These are phyloP conservation scores for Thalassia testudinum DNA, from an alignment of 116 monocot species.

Conservation along the genomic window DNA sequence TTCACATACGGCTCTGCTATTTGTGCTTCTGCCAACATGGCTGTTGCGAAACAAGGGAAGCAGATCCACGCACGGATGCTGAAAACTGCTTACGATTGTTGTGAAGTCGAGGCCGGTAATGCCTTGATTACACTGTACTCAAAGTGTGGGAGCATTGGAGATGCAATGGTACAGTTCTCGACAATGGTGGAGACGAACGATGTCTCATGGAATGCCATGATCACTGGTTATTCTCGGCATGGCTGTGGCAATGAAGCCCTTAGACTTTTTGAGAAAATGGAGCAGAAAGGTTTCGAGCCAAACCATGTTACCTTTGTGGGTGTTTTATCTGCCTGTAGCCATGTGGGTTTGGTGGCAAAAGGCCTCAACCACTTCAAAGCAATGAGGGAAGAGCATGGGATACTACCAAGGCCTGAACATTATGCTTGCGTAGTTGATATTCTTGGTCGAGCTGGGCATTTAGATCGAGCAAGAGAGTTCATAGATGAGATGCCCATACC, in stretches of 20 bases:
- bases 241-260: slow-evolving; percentile 46
- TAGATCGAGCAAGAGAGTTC: slow-evolving; percentile 42
- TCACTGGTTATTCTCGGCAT: slow-evolving; percentile 78
- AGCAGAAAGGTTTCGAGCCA: slow-evolving; percentile 32
- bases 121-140: slow-evolving; percentile 69
- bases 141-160: slow-evolving; percentile 69
- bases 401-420: slow-evolving; percentile 54
- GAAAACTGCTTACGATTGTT: slow-evolving; percentile 39
- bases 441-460: slow-evolving; percentile 67
- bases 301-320: slow-evolving; percentile 66
- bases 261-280: slow-evolving; percentile 68
- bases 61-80: slow-evolving; percentile 74
- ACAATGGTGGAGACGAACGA: slow-evolving; percentile 44
- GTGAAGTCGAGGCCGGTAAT: slow-evolving; percentile 48
- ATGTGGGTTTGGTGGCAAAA: slow-evolving; percentile 61
- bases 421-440: slow-evolving; percentile 81
- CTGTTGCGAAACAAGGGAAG: slow-evolving; percentile 58
- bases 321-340: slow-evolving; percentile 81
- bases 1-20: slow-evolving; percentile 66
- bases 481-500: slow-evolving; percentile 50
- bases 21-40: slow-evolving; percentile 63
- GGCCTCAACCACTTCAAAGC: slow-evolving; percentile 54
- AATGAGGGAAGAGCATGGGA: slow-evolving; percentile 32
- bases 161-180: slow-evolving; percentile 43
- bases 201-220: slow-evolving; percentile 87